Evolutionary conservation across 768 basidiomycete genomes (phyloP).

Genomic region (Macrolepiota dolichaula): DNA sequence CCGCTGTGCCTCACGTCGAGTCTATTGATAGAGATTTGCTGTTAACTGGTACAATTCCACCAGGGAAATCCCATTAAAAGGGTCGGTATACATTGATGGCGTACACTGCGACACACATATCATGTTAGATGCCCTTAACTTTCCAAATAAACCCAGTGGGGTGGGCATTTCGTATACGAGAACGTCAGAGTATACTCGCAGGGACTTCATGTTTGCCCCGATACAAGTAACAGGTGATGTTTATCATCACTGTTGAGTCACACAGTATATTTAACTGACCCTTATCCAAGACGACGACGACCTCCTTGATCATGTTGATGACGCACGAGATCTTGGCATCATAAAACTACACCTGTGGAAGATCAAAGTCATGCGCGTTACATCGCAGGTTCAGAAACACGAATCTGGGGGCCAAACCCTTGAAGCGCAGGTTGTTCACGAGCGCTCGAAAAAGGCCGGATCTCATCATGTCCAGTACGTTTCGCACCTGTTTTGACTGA

Average conservation of each 20-base stretch:
- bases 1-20: neutral
- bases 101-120: conserved; percentile 24
- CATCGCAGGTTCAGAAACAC: conserved; percentile 22
- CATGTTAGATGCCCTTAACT: conserved; percentile 20
- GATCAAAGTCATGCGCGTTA: conserved; percentile 20
- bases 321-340: conserved; percentile 22
- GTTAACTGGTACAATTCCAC: conserved; percentile 24
- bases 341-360: conserved; percentile 31
- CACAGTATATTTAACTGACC: neutral
- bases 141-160: conserved; percentile 20
- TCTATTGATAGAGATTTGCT: conserved; percentile 19
- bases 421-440: conserved; percentile 27
- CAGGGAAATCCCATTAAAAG: conserved; percentile 20
- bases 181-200: conserved; percentile 26
- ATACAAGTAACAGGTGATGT: conserved; percentile 22
- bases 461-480: conserved; percentile 29
- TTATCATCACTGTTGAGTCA: neutral
- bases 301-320: conserved; percentile 19
- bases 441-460: conserved; percentile 30
- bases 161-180: conserved; percentile 25
- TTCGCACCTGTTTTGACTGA: neutral
- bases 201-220: conserved; percentile 27
- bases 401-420: conserved; percentile 20
- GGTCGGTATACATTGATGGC: conserved; percentile 21
- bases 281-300: conserved; percentile 18